Evolutionary conservation across 2,329 filamentous ascomycete genomes (phyloP).

Genomic region (Sporothrix curviconia): DNA sequence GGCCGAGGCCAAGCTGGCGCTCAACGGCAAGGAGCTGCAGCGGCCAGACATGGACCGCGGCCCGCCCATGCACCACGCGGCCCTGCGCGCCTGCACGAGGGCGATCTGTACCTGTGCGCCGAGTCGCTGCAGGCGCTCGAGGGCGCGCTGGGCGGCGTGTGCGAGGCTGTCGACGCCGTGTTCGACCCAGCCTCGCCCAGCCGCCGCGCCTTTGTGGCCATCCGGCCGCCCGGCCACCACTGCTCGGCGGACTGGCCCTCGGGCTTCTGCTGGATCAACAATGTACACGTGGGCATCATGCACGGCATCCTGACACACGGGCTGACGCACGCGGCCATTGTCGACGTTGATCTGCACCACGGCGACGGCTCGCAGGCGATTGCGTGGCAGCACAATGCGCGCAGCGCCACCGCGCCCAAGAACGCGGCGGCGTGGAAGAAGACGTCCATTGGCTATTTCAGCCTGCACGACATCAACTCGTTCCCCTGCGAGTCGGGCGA

Average conservation of each 20-base stretch:
- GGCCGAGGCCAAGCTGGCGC: constrained; percentile 70
- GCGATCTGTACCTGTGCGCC: constrained; percentile 82
- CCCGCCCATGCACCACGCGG: constrained; percentile 27
- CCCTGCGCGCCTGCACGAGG: constrained; percentile 66
- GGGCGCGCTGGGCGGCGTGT: constrained; percentile 84
- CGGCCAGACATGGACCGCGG: constrained; percentile 57
- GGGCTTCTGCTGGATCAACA: constrained; percentile 98
- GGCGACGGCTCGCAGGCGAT: constrained; percentile 95
- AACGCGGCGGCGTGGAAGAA: constrained; percentile 73
- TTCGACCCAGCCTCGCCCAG: constrained; percentile 45
- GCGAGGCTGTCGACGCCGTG: constrained; percentile 83
- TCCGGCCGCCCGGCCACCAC: constrained; percentile 90
- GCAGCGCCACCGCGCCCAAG: constrained; percentile 56
- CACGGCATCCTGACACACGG: constrained; percentile 79
- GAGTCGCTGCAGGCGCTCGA: constrained; percentile 85
- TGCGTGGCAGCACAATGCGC: constrained; percentile 80
- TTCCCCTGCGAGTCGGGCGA: constrained; percentile 60
- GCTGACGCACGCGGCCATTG: constrained; percentile 86
- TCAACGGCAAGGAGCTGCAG: constrained; percentile 70
- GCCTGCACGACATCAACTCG: constrained; percentile 95
- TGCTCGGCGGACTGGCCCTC: constrained; percentile 86
- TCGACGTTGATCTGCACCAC: constrained; percentile 88
- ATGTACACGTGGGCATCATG: constrained; percentile 93
- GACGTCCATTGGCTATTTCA: constrained; percentile 89
- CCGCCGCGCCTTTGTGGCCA: constrained; percentile 79